Evolutionary conservation across 139 green algal species (phyloP).

Genomic region (Micractinium conductrix): DNA sequence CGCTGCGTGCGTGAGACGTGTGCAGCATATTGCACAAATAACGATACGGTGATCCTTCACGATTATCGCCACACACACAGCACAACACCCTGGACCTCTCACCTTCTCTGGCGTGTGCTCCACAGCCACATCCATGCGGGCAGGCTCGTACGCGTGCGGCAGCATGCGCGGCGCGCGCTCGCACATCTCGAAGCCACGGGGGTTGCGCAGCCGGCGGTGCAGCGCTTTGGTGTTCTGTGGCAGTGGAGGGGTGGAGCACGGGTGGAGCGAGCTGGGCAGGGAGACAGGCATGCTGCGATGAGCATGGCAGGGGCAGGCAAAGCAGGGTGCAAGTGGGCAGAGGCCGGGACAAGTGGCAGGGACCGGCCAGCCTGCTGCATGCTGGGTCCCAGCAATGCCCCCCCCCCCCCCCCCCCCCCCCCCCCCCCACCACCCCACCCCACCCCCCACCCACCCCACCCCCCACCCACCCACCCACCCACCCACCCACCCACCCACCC

Average conservation of each 20-base stretch:
- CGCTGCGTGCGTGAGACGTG: too few relatives aligned
- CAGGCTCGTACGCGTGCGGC: conserved; percentile 37
- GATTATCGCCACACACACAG: too few relatives aligned
- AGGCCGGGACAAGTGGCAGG: too few relatives aligned
- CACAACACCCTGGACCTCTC: background rate
- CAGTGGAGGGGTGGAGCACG: background rate
- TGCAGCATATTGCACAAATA: too few relatives aligned
- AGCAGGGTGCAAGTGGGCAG: background rate
- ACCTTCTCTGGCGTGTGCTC: conserved; percentile 43
- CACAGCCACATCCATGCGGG: conserved; percentile 33
- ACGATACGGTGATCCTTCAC: too few relatives aligned
- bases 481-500: too few relatives aligned
- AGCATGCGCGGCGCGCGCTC: conserved; percentile 58
- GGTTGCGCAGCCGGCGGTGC: conserved; percentile 50
- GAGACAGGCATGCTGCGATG: background rate
- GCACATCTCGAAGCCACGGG: conserved; percentile 44
- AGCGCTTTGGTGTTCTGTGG: conserved; percentile 45
- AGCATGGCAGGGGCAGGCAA: background rate
- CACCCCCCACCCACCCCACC: too few relatives aligned
- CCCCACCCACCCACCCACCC: too few relatives aligned
- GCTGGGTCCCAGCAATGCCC: too few relatives aligned
- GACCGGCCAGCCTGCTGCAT: too few relatives aligned
- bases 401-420: too few relatives aligned
- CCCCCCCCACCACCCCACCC: too few relatives aligned
- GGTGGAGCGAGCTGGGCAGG: background rate